Conservation (phyloP, 345 rosid species). For the Populus alba region DNA sequence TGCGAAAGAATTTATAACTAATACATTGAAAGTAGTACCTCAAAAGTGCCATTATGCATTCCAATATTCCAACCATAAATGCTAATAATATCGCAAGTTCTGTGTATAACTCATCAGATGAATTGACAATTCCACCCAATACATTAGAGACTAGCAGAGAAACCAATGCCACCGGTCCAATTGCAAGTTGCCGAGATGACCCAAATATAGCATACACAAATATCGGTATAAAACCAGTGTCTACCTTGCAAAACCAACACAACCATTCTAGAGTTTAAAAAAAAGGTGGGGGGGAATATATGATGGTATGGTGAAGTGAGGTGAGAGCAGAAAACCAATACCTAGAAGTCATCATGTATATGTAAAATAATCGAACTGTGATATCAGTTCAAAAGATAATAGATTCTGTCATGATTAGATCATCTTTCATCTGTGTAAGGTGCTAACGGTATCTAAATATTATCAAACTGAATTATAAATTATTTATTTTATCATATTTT, state of each 20-base stretch:
- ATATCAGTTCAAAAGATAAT: not conserved
- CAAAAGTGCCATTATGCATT: conserved; percentile 89
- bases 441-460: not conserved
- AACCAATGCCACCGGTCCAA: conserved; percentile 98
- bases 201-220: conserved; percentile 88
- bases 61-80: conserved; percentile 86
- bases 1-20: not conserved
- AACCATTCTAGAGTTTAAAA: conserved; percentile 5
- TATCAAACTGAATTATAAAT: conserved; percentile 2
- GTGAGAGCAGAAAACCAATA: not conserved
- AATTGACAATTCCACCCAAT: conserved; percentile 58
- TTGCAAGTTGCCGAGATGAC: conserved; percentile 96
- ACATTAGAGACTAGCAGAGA: conserved; percentile 96
- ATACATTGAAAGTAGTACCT: conserved; percentile 48
- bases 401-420: not conserved
- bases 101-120: conserved; percentile 68
- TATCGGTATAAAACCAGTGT: conserved; percentile 87
- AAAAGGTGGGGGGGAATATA: not conserved
- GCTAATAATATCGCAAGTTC: conserved; percentile 93
- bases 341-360: not conserved
- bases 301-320: not conserved
- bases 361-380: not conserved
- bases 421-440: not conserved
- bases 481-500: not conserved
- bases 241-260: conserved; percentile 46